Percentiles rank a stretch among this genome's conserved stretches.
Conservation (phyloP, 2,329 filamentous ascomycete genomes). For the Raffaelea arxii region DNA sequence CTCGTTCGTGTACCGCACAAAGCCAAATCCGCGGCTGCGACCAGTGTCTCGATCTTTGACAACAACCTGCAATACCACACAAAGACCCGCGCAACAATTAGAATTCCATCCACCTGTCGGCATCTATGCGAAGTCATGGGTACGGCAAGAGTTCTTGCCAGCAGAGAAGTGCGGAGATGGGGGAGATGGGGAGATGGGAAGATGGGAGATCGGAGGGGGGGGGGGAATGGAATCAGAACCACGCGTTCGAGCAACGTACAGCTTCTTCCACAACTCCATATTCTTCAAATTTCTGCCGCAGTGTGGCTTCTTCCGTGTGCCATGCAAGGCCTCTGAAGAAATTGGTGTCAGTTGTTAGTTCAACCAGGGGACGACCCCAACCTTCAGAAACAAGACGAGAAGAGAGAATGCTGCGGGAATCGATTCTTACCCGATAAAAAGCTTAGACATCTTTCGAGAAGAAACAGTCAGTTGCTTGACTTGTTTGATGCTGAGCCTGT, state of each 20-base stretch:
- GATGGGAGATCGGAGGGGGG: not conserved
- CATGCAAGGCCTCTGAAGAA: constrained; percentile 77
- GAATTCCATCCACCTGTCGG: constrained; percentile 10
- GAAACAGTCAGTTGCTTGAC: no score
- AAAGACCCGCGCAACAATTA: constrained; percentile 1
- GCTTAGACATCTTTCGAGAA: constrained; percentile 84
- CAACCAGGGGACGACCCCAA: no score
- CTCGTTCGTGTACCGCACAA: constrained; percentile 79
- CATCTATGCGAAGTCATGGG: no score
- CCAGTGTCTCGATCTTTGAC: constrained; percentile 96
- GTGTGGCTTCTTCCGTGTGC: constrained; percentile 86
- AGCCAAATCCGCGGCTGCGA: constrained; percentile 94
- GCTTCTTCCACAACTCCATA: constrained; percentile 90
- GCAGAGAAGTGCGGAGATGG: not conserved
- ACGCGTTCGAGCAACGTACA: constrained; percentile 48
- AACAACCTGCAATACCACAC: constrained; percentile 69
- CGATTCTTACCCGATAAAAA: constrained; percentile 77
- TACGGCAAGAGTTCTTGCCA: no score
- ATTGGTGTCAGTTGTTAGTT: constrained; percentile 12
- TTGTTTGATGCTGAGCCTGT: not conserved
- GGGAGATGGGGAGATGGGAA: not conserved
- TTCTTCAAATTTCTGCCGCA: constrained; percentile 86
- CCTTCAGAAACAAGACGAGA: not conserved
- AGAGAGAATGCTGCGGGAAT: not conserved
- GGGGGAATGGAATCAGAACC: not conserved